These are phyloP conservation scores for Globisporangium radiosum DNA, from an alignment of 352 stramenopile species.

Conservation along the genomic window DNA sequence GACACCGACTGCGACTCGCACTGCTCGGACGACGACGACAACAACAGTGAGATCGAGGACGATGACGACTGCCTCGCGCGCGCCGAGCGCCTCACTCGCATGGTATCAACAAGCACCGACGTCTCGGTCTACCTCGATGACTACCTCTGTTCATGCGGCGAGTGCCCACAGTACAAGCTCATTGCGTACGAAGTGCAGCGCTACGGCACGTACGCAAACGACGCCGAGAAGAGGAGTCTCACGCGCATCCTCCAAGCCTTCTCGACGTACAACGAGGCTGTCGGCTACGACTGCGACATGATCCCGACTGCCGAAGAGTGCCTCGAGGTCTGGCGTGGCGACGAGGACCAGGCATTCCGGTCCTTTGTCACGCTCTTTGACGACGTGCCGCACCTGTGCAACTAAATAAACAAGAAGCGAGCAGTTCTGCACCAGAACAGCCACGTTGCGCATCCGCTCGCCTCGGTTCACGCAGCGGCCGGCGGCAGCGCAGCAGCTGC, in stretches of 20 bases:
- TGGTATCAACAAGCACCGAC: slow-evolving; percentile 19
- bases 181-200: slow-evolving; percentile 41
- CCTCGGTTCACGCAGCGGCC: slow-evolving; percentile 1
- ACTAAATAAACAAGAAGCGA: neutral
- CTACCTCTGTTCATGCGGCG: slow-evolving; percentile 56
- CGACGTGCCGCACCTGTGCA: slow-evolving; percentile 39
- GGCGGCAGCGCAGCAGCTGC: neutral
- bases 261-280: slow-evolving; percentile 65
- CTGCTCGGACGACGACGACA: slow-evolving; percentile 11
- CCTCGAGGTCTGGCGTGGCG: slow-evolving; percentile 42
- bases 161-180: slow-evolving; percentile 49
- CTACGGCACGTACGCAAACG: slow-evolving; percentile 21
- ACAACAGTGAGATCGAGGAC: slow-evolving; percentile 14
- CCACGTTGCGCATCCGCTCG: neutral
- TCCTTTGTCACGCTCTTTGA: slow-evolving; percentile 59
- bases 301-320: slow-evolving; percentile 47
- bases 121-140: slow-evolving; percentile 40
- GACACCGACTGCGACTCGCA: neutral
- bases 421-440: too few relatives aligned
- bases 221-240: slow-evolving; percentile 27
- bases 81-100: slow-evolving; percentile 19
- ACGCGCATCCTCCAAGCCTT: slow-evolving; percentile 57
- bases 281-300: slow-evolving; percentile 49
- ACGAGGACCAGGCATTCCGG: slow-evolving; percentile 58
- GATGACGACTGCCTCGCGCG: slow-evolving; percentile 27